Evolutionary conservation across 106 monocot genomes (phyloP), one percentile per base, ranked within the genome.

Genomic region (Dendrobium huoshanense): DNA sequence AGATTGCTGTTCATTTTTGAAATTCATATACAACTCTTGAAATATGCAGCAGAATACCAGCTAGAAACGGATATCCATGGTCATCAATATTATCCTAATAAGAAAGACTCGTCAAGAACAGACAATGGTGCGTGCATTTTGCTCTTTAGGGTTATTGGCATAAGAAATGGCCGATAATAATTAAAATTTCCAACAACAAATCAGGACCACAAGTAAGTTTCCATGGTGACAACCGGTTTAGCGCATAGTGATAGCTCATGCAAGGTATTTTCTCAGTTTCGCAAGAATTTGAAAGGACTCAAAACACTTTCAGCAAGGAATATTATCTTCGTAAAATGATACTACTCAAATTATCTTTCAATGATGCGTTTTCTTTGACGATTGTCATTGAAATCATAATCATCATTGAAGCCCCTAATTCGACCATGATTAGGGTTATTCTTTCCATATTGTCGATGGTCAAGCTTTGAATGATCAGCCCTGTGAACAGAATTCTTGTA

Each of bases 361-460:
- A 84, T 79, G 4, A 83, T 31, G 16, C 75, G 77, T 49, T 67
- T 84, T 42, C 58, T 45, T 48, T 73, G 81, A 41, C 54, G 75
- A 73, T 79, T 31, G 72, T 80, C 68, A 58, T 42, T 41, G 20
- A 40, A 31, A 72, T 72, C 67, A 75, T 75, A 16, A 72, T 45
- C 67, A 75, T 79, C 25, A 68, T 25, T 48, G 42, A 68, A 75
- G 42, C 75, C 25, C 55, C 79, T 79, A 2, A 11, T 55, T 87
- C 44, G 41, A 79, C 61, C 79, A 43, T 61, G 42, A 55, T 79
- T 82, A 24, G 27, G 27, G 56, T 6, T 79, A 11, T 24, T 76
- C 82, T 75, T 82, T 76, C 42, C 80, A 11, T 16, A 17, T 25
- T 55, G 59, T 10, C 72, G 29, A 7, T 80, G 43, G 24, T 55